Base-by-base conservation (phyloP, 371 early-diverging fungal species). In the Zopfochytrium polystomum region DNA sequence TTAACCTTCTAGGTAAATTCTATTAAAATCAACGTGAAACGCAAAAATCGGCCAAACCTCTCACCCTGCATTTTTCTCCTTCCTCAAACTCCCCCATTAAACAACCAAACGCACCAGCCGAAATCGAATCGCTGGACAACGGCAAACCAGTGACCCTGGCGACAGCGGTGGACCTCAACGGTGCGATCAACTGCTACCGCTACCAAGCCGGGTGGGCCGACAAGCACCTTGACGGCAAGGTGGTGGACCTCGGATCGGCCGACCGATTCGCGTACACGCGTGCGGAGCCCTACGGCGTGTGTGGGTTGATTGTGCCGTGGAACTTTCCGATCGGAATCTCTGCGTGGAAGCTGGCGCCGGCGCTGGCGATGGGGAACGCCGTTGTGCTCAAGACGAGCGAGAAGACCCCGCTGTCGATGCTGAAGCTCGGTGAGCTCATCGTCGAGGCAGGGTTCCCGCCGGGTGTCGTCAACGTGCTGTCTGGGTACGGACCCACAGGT, bases 321-420 rank as follows among this genome's bases (percentile, higher is more conserved):
- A 71, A 73, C 59, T 75, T 66, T 55, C 72, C 56, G 15, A n/a
- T 65, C 18, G 33, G 63, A 9, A 63, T 75, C 62, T 42, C 47
- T 29, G 66, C 62, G 1, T 75, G 73, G 74, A 78, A 78, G 62
- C 43, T 75, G 43, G 71, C 72, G 9, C 77, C 77, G 18, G 72
- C 71, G n/a, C 52, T 76, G 20, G 71, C 71, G 18, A 60, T 64
- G 30, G 74, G 77, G 25, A 76, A 76, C 46, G 52, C 65, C n/a
- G 62, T 68, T 26, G 71, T 71, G 11, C 50, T 65, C 50, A 91
- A 92, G 72, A 86, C 91, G 26, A 80, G 80, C 3, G 78, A 88
- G 22, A 88, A 91, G 59, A 91, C 92, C 0, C 93, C 92, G 32
- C 81, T 86, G 44, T 87, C 91, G 25, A 87, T 90, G 2, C 72